Percentiles rank a stretch among this genome's conserved stretches.
Evolutionary conservation across 106 monocot species (phyloP).

Genomic region (Dendrobium catenatum): DNA sequence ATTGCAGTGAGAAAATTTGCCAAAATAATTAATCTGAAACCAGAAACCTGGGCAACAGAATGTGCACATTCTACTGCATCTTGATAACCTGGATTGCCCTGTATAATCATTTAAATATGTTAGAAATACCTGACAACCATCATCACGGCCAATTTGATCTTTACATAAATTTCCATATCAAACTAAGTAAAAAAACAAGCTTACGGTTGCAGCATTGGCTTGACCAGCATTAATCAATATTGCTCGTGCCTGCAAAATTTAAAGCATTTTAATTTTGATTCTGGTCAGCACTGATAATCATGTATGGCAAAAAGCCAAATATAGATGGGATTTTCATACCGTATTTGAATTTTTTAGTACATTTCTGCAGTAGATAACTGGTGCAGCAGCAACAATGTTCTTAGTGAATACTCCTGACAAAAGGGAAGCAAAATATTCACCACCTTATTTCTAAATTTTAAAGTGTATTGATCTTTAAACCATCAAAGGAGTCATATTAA

Average conservation of each 20-base stretch:
- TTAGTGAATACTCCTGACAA: conserved; percentile 79
- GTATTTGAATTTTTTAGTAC: conserved; percentile 38
- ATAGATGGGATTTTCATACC: conserved; percentile 25
- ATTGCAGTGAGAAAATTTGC: background rate
- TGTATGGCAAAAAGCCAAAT: background rate
- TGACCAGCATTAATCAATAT: conserved; percentile 98
- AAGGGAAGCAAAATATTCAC: background rate
- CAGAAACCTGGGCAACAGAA: conserved; percentile 76
- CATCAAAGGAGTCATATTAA: background rate
- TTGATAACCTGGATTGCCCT: conserved; percentile 94
- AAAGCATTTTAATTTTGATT: background rate
- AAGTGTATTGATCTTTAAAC: background rate
- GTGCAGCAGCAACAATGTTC: conserved; percentile 94
- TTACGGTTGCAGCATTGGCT: conserved; percentile 99
- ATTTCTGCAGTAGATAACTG: conserved; percentile 75
- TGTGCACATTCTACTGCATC: conserved; percentile 82
- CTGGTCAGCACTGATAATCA: background rate
- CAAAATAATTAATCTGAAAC: background rate
- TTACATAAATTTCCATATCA: background rate
- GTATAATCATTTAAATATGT: background rate
- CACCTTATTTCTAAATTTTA: background rate
- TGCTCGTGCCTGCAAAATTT: conserved; percentile 63
- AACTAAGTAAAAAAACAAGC: conserved; percentile 13
- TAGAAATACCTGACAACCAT: background rate
- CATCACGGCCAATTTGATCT: background rate